A percentile compares a stretch with the other conserved stretches of the same genome.
These are phyloP conservation scores for Ophiostoma fasciatum DNA, from an alignment of 2,329 filamentous ascomycete species.

Conservation along the genomic window DNA sequence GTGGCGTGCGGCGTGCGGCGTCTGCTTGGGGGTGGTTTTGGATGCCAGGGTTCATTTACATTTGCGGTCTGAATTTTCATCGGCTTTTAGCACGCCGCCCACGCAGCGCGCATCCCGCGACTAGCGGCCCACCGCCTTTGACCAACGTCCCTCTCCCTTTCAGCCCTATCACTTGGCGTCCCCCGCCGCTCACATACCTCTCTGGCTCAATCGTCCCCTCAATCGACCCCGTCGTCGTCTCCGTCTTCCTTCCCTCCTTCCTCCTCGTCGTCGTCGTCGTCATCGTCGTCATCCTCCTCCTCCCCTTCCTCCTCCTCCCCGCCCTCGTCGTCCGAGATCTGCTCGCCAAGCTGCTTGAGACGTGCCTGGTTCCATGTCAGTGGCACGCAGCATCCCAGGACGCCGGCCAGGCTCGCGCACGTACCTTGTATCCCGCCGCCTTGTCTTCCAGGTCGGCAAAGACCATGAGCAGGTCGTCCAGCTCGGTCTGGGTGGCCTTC, in stretches of 20 bases:
- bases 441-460: constrained; percentile 72
- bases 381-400: too few relatives aligned
- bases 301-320: constrained; percentile 44
- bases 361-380: constrained; percentile 41
- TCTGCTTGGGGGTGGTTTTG: background rate
- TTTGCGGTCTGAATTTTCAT: constrained; percentile 7
- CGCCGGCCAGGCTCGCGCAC: too few relatives aligned
- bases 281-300: constrained; percentile 36
- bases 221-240: constrained; percentile 19
- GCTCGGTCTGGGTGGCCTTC: constrained; percentile 50
- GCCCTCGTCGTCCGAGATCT: constrained; percentile 63
- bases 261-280: constrained; percentile 18
- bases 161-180: too few relatives aligned
- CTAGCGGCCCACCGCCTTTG: constrained; percentile 2
- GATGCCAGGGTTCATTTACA: background rate
- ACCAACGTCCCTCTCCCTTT: background rate
- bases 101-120: constrained; percentile 2
- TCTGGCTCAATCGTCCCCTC: constrained; percentile 8
- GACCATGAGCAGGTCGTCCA: constrained; percentile 70
- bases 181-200: too few relatives aligned
- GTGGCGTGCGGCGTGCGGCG: too few relatives aligned
- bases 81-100: background rate
- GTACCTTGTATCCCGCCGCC: constrained; percentile 57
- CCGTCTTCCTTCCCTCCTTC: constrained; percentile 16
- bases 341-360: constrained; percentile 50